Evolutionary conservation across 2,329 filamentous ascomycete genomes (phyloP).

Genomic region (Aspergillus novoparasiticus): DNA sequence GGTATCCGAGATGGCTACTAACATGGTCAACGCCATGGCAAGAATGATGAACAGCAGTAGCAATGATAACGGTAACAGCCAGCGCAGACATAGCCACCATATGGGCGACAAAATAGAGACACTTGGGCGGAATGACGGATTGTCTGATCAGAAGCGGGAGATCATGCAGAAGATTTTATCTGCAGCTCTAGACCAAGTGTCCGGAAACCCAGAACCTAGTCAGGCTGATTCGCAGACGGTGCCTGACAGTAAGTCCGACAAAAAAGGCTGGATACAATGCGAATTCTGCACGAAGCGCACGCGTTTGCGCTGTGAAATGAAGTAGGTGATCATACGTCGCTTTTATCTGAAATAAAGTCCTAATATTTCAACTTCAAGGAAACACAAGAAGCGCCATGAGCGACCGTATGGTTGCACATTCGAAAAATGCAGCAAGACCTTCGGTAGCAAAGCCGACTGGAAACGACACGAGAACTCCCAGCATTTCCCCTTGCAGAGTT

Average conservation of each 20-base stretch:
- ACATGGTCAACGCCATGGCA: conserved; percentile 37
- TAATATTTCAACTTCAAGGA: conserved; percentile 54
- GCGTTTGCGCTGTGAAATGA: conserved; percentile 40
- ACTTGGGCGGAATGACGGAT: conserved; percentile 20
- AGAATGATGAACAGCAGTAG: conserved; percentile 29
- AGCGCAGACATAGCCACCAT: conserved; percentile 24
- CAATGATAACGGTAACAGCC: conserved; percentile 15
- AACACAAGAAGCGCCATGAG: conserved; percentile 80
- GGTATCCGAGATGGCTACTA: conserved; percentile 33
- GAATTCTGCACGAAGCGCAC: conserved; percentile 34
- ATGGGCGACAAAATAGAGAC: conserved; percentile 26
- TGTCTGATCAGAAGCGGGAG: conserved; percentile 34
- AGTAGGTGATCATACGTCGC: conserved; percentile 26
- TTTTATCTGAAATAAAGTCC: background rate
- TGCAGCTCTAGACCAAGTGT: conserved; percentile 31
- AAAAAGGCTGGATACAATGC: conserved; percentile 34
- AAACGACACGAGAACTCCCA: conserved; percentile 85
- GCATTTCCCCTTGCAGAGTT: conserved; percentile 71
- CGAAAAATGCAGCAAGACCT: conserved; percentile 66
- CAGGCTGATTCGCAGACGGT: conserved; percentile 10
- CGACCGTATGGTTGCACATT: conserved; percentile 84
- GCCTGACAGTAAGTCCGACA: conserved; percentile 19
- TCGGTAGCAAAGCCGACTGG: conserved; percentile 95
- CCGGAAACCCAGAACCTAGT: conserved; percentile 3
- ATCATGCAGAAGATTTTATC: conserved; percentile 36